Evolutionary conservation across 352 stramenopile species (phyloP).

Genomic region (Pythium phragmitis): DNA sequence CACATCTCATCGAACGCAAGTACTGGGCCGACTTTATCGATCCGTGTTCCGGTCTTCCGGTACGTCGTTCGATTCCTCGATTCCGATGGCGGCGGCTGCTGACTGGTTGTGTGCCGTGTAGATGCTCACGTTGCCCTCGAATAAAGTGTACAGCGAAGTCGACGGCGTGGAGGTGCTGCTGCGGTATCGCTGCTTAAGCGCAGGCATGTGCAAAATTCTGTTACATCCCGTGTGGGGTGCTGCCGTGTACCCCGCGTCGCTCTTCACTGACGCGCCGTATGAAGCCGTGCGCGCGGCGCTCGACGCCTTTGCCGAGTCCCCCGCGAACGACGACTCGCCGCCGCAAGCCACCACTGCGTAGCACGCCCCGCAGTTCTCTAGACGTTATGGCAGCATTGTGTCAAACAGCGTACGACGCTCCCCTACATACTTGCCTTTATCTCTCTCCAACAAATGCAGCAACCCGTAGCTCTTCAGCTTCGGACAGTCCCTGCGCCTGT

Average conservation of each 20-base stretch:
- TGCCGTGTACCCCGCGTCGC: conserved; percentile 94
- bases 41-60: conserved; percentile 94
- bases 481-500: neutral
- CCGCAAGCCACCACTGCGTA: conserved; percentile 4
- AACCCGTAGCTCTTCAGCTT: neutral
- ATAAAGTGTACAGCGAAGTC: conserved; percentile 96
- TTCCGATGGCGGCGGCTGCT: neutral
- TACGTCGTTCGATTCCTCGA: conserved; percentile 28
- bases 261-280: conserved; percentile 93
- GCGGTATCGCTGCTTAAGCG: conserved; percentile 80
- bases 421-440: neutral
- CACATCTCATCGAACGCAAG: conserved; percentile 65
- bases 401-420: neutral
- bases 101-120: conserved; percentile 16
- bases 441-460: neutral
- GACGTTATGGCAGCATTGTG: neutral
- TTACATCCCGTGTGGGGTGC: conserved; percentile 94
- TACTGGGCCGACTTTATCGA: conserved; percentile 98
- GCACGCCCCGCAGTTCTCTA: neutral
- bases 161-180: conserved; percentile 92
- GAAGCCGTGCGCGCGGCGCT: conserved; percentile 73
- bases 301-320: conserved; percentile 24
- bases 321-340: conserved; percentile 7
- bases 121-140: conserved; percentile 92
- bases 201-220: conserved; percentile 96